Conservation (phyloP, 78 protist genomes). For the Dictyostelium firmibasis region DNA sequence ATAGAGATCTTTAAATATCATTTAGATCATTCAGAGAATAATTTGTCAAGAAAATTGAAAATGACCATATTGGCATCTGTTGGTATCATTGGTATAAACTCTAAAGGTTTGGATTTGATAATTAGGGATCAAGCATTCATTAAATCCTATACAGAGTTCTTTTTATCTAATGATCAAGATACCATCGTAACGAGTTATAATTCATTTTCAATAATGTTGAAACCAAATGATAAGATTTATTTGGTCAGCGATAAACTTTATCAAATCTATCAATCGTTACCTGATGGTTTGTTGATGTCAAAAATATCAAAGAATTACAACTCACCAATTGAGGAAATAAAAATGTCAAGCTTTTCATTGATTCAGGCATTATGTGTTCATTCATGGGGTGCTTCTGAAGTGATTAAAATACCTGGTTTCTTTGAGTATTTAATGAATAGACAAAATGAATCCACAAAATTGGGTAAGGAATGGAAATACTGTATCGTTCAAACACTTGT, state of each 20-base stretch:
- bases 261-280: neutral
- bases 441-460: slow-evolving; percentile 7
- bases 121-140: neutral
- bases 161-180: neutral
- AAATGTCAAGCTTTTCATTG: neutral
- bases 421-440: slow-evolving; percentile 32
- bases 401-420: slow-evolving; percentile 39
- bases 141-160: neutral
- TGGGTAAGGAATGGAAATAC: slow-evolving; percentile 54
- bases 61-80: neutral
- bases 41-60: neutral
- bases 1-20: neutral
- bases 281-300: neutral
- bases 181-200: neutral
- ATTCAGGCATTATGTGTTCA: slow-evolving; percentile 28
- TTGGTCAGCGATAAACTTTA: neutral
- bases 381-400: slow-evolving; percentile 32
- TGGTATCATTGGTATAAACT: neutral
- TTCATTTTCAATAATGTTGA: slow-evolving; percentile 5
- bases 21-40: neutral
- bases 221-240: neutral
- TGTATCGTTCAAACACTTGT: slow-evolving; percentile 37
- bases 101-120: slow-evolving; percentile 11
- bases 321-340: slow-evolving; percentile 44
- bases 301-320: neutral